Base-by-base conservation (phyloP, 1,284 basidiomycete genomes). In the Stygiomarasmius scandens region DNA sequence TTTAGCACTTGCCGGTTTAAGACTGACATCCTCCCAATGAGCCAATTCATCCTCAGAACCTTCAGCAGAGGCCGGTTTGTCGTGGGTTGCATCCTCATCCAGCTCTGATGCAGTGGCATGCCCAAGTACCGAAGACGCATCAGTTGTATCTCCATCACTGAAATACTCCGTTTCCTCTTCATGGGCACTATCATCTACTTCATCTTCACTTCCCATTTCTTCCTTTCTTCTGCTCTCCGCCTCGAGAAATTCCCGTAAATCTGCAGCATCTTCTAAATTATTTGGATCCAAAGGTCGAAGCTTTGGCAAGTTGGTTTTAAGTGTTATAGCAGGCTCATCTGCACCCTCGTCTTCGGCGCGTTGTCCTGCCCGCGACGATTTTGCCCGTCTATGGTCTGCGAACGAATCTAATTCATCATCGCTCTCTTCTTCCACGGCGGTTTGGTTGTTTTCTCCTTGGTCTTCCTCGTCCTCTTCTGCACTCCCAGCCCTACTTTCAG, bases 231-330 rank as follows among this genome's bases (percentile, higher is more conserved):
- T 67, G 62, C 68, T 71, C 65, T 91, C 89, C 2, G 82, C 85
- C 57, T 86, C 81, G 64, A 90, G 62, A 58, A 91, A 92, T 45
- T 85, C 84, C 55, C 71, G 72, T 54, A 91, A 72, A 64, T 89
- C 88, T 55, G 84, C 78, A 14, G 81, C 83, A 66, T 88, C 85
- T 43, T 79, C 74, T 6, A 76, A 75, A 55, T 84, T 79, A 11
- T 73, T 71, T 32, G 84, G 80, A 59, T 82, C 74, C 59, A 75
- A 63, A 41, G 71, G 70, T 9, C 70, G 67, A 43, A 81, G 74
- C 20, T 80, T 34, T 29, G 34, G 47, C 23, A 14, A 32, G 54
- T 32, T 14, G 47, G 81, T 20, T 47, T 48, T 22, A 53, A 54
- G 24, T 50, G 44, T 64, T 19, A 68, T 65, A 19, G 63, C 60